Evolutionary conservation across 2,329 filamentous ascomycete species (phyloP).

Genomic region (Helminthosporium solani): DNA sequence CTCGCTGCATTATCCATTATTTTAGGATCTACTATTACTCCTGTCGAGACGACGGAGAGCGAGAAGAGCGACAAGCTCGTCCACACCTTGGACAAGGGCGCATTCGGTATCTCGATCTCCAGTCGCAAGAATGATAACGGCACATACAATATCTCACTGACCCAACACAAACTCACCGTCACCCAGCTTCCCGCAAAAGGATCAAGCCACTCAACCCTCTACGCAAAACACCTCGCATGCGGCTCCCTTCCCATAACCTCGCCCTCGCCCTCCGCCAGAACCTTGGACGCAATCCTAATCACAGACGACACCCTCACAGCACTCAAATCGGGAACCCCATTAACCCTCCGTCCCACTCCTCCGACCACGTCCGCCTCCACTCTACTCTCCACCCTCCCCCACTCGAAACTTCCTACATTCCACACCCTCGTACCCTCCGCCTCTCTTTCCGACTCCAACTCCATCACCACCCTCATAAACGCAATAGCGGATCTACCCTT

Average conservation of each 20-base stretch:
- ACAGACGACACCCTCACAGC: slow-evolving; percentile 21
- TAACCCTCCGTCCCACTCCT: slow-evolving; percentile 16
- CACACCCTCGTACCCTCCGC: slow-evolving; percentile 19
- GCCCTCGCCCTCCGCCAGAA: slow-evolving; percentile 17
- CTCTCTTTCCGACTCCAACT: slow-evolving; percentile 24
- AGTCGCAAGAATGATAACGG: slow-evolving; percentile 11
- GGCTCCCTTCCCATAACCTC: slow-evolving; percentile 35
- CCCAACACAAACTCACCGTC: slow-evolving; percentile 23
- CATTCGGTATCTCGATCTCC: slow-evolving; percentile 29
- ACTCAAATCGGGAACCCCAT: slow-evolving; percentile 19
- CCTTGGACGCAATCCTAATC: slow-evolving; percentile 27
- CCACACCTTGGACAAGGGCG: slow-evolving; percentile 17
- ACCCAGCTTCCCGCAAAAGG: slow-evolving; percentile 23
- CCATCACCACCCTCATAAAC: slow-evolving; percentile 21
- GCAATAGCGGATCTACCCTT: slow-evolving; percentile 30
- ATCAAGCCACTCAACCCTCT: slow-evolving; percentile 30
- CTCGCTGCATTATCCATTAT: slow-evolving; percentile 31
- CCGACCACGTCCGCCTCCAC: slow-evolving; percentile 11
- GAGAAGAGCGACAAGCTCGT: no score
- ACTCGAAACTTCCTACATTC: slow-evolving; percentile 18
- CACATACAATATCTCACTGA: slow-evolving; percentile 23
- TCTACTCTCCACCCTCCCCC: slow-evolving; percentile 27
- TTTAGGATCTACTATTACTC: slow-evolving; percentile 23
- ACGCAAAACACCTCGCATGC: slow-evolving; percentile 35
- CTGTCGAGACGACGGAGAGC: background rate